Evolutionary conservation across 2,329 filamentous ascomycete species (phyloP).

Genomic region (Diaporthe batatas): DNA sequence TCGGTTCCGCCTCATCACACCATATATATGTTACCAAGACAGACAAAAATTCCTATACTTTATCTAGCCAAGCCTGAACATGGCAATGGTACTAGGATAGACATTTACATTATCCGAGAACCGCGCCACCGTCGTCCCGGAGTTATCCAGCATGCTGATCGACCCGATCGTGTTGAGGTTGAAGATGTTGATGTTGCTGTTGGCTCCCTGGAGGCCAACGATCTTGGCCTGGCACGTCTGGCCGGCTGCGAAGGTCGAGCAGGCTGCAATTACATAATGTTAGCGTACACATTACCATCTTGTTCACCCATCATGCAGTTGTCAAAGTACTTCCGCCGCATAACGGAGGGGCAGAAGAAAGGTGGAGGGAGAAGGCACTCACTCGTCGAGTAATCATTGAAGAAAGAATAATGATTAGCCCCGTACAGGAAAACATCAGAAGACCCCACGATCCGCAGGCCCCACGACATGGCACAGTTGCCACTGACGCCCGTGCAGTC

Average conservation of each 20-base stretch:
- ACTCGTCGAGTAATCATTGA: slow-evolving; percentile 66
- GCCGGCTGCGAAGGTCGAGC: slow-evolving; percentile 59
- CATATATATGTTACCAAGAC: neutral
- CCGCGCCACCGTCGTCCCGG: slow-evolving; percentile 52
- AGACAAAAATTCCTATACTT: too few relatives aligned
- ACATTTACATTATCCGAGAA: slow-evolving; percentile 56
- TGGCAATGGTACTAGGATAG: slow-evolving; percentile 54
- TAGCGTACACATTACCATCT: neutral
- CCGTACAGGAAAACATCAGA: slow-evolving; percentile 71
- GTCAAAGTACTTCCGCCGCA: too few relatives aligned
- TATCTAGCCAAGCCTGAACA: slow-evolving; percentile 48
- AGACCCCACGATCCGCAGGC: slow-evolving; percentile 70
- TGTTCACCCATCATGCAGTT: too few relatives aligned
- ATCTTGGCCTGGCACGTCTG: slow-evolving; percentile 63
- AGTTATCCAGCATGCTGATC: slow-evolving; percentile 55
- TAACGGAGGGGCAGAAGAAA: too few relatives aligned
- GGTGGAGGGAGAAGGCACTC: neutral
- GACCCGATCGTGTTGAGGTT: slow-evolving; percentile 62
- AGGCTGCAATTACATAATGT: slow-evolving; percentile 46
- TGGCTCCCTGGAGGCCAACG: slow-evolving; percentile 49
- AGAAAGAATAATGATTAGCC: slow-evolving; percentile 77
- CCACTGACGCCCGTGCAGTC: slow-evolving; percentile 52
- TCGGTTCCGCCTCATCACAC: too few relatives aligned
- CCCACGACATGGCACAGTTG: slow-evolving; percentile 72
- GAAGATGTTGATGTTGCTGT: slow-evolving; percentile 54